These are phyloP conservation scores for Vicia villosa DNA, from an alignment of 306 rosid genomes.

Conservation along the genomic window DNA sequence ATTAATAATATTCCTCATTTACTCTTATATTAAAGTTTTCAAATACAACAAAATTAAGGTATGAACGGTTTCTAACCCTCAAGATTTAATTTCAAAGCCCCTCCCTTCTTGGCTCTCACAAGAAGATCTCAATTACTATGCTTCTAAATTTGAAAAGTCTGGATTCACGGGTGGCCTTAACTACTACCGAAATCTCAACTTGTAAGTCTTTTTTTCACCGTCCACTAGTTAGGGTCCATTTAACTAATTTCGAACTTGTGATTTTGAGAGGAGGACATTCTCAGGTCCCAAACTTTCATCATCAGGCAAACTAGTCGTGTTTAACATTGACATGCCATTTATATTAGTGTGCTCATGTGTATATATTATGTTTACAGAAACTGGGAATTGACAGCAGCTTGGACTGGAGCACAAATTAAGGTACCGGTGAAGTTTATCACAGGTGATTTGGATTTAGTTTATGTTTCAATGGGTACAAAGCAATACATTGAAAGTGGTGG, in stretches of 20 bases:
- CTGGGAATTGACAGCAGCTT: constrained; percentile 45
- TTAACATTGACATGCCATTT: too few species aligned
- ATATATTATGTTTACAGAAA: constrained; percentile 19
- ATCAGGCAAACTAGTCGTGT: too few species aligned
- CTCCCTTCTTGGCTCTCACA: constrained; percentile 52
- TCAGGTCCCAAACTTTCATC: too few species aligned
- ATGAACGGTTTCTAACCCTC: too few species aligned
- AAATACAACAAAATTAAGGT: too few species aligned
- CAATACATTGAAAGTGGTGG: constrained; percentile 34
- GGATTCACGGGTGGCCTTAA: constrained; percentile 51
- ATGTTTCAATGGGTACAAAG: constrained; percentile 18
- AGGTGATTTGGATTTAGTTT: constrained; percentile 42
- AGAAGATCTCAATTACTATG: constrained; percentile 43
- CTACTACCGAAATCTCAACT: constrained; percentile 45
- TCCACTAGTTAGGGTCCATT: background rate
- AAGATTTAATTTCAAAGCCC: background rate
- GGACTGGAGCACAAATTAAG: constrained; percentile 35
- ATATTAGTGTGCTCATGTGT: background rate
- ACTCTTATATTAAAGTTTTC: too few species aligned
- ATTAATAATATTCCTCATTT: too few species aligned
- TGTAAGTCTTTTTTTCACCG: constrained; percentile 31
- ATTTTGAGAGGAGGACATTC: background rate
- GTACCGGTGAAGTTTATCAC: constrained; percentile 35
- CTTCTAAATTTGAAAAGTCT: constrained; percentile 38
- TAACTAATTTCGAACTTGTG: background rate